A percentile compares a stretch with the other conserved stretches of the same genome.
phyloP scores from a whole-genome alignment of 2,329 filamentous ascomycete genomes.

The Ceratocystis smalleyi region DNA sequence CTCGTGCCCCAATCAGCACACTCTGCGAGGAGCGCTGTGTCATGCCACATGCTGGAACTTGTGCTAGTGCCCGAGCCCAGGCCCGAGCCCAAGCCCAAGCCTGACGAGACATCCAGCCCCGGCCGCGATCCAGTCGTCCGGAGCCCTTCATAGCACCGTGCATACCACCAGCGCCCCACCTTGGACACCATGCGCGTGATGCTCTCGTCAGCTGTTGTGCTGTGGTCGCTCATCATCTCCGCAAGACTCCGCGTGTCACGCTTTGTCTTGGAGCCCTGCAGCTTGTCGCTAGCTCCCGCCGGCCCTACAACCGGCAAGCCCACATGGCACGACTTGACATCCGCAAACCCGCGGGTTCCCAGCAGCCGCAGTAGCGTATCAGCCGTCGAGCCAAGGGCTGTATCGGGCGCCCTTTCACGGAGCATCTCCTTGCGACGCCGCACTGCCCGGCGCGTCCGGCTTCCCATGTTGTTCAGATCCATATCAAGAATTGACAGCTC shows the following conservation, averaged over 20 bases:
- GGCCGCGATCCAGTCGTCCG: background rate
- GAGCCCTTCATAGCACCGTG: constrained; percentile 65
- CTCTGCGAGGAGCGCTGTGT: constrained; percentile 60
- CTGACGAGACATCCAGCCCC: background rate
- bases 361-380: constrained; percentile 51
- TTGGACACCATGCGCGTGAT: constrained; percentile 86
- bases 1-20: constrained; percentile 77
- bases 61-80: background rate
- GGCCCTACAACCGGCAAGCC: constrained; percentile 48
- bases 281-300: constrained; percentile 22
- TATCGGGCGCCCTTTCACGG: constrained; percentile 42
- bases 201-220: constrained; percentile 58
- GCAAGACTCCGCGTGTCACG: constrained; percentile 42
- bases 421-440: constrained; percentile 57
- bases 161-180: constrained; percentile 95
- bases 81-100: constrained; percentile 26
- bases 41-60: constrained; percentile 55
- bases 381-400: constrained; percentile 43
- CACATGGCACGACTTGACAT: constrained; percentile 60
- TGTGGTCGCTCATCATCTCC: constrained; percentile 57
- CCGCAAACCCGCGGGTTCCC: constrained; percentile 52
- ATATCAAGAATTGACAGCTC: constrained; percentile 65
- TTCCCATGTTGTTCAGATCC: constrained; percentile 71
- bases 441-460: constrained; percentile 50
- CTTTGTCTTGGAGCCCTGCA: constrained; percentile 19